phyloP scores from a whole-genome alignment of 2,329 filamentous ascomycete species.

The Ceratocystis diversiconidia region DNA sequence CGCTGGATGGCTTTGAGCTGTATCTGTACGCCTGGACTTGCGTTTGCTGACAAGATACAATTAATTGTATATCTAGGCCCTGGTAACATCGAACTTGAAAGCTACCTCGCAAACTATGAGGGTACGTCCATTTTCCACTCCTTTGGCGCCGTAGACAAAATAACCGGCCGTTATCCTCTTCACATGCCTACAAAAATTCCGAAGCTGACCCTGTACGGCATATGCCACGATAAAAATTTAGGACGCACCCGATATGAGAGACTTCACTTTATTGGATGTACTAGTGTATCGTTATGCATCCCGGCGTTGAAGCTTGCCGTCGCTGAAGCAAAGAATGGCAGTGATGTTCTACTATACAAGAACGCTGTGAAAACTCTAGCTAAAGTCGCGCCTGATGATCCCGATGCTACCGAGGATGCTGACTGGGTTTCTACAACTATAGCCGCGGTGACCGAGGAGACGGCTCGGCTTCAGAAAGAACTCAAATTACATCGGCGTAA shows the following conservation, averaged over 20 bases:
- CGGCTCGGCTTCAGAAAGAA: slow-evolving; percentile 64
- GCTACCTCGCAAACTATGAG: slow-evolving; percentile 78
- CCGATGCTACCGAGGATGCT: slow-evolving; percentile 51
- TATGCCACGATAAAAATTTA: slow-evolving; percentile 25
- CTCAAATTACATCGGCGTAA: slow-evolving; percentile 93
- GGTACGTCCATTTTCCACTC: slow-evolving; percentile 38
- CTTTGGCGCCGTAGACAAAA: not conserved
- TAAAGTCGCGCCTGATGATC: slow-evolving; percentile 48
- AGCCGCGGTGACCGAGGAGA: slow-evolving; percentile 53
- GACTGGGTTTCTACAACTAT: slow-evolving; percentile 62
- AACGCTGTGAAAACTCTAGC: slow-evolving; percentile 53
- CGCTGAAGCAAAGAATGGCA: slow-evolving; percentile 58
- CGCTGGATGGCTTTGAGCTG: not conserved
- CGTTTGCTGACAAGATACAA: slow-evolving; percentile 7
- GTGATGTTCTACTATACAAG: slow-evolving; percentile 58
- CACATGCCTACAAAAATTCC: not conserved
- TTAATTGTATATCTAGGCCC: slow-evolving; percentile 36
- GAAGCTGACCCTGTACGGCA: not conserved
- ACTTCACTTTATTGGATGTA: slow-evolving; percentile 65
- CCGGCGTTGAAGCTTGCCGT: slow-evolving; percentile 74
- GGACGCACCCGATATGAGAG: slow-evolving; percentile 71
- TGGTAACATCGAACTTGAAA: slow-evolving; percentile 82
- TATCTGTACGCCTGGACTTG: not conserved
- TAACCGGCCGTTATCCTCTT: not conserved
- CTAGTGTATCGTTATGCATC: slow-evolving; percentile 57